phyloP scores from a whole-genome alignment of 2,329 filamentous ascomycete species.

The Fusarium sp. region DNA sequence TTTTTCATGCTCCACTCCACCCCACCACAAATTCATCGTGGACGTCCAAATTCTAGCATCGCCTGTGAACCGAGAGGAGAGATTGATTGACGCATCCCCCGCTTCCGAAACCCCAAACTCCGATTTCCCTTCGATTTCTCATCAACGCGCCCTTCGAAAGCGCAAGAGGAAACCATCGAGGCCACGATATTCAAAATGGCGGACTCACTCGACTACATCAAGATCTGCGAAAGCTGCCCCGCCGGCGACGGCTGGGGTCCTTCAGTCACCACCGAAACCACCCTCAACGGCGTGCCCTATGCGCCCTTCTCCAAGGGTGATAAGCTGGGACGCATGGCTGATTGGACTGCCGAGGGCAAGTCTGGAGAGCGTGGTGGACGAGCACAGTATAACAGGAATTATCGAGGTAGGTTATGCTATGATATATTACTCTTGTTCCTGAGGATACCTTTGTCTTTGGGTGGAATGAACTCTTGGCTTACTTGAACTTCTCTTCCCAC shows the following conservation, averaged over 20 bases:
- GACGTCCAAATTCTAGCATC: conserved; percentile 53
- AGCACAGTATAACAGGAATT: conserved; percentile 92
- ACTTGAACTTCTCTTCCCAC: conserved; percentile 11
- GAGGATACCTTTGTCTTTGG: neutral
- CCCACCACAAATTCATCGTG: conserved; percentile 59
- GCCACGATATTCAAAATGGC: conserved; percentile 55
- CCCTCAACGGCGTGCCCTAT: conserved; percentile 93
- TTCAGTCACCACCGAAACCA: conserved; percentile 83
- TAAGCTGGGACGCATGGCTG: conserved; percentile 98
- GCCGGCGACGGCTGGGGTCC: conserved; percentile 90
- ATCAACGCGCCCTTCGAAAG: conserved; percentile 22
- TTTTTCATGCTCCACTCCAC: conserved; percentile 53
- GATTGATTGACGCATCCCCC: conserved; percentile 44
- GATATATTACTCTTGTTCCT: neutral
- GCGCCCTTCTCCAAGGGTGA: conserved; percentile 98
- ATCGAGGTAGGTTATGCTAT: conserved; percentile 75
- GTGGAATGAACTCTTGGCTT: conserved; percentile 15
- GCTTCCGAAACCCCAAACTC: conserved; percentile 34
- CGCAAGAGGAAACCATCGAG: conserved; percentile 29
- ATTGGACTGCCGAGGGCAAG: conserved; percentile 95
- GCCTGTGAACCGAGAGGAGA: conserved; percentile 40
- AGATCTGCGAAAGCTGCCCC: conserved; percentile 78
- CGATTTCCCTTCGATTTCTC: conserved; percentile 22
- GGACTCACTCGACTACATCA: conserved; percentile 68
- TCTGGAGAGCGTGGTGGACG: conserved; percentile 82